Evolutionary conservation across 495 filamentous ascomycete genomes (phyloP).

Genomic region (Talaromyces ruber): DNA sequence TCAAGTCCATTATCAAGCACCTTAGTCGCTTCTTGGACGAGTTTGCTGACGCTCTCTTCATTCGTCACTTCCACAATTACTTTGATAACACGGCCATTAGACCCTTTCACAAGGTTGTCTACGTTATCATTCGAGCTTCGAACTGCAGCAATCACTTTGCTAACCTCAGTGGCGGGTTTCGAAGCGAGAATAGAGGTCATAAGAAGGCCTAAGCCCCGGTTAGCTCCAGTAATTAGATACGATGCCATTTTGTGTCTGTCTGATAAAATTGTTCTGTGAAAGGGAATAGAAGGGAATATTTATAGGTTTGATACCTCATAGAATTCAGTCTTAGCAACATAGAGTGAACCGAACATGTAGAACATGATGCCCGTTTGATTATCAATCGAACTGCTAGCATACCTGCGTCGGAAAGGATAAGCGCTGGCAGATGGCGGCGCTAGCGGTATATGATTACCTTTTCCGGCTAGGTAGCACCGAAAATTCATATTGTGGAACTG

Average conservation of each 20-base stretch:
- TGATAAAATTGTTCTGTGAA: no score
- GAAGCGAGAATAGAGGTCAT: constrained; percentile 18
- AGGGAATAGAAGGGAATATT: no score
- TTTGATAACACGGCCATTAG: constrained; percentile 6
- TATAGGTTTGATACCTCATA: no score
- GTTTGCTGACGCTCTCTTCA: not conserved
- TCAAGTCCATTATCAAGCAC: constrained; percentile 25
- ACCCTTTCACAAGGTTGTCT: constrained; percentile 14
- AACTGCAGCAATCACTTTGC: constrained; percentile 20
- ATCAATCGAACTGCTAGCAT: no score
- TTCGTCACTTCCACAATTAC: not conserved
- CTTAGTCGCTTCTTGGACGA: constrained; percentile 13
- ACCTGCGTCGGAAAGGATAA: no score
- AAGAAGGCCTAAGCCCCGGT: constrained; percentile 29
- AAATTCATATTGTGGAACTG: no score
- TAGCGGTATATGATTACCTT: no score
- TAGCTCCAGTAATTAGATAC: constrained; percentile 31
- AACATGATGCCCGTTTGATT: no score
- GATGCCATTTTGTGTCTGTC: constrained; percentile 17
- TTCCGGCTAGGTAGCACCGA: no score
- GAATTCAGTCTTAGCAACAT: no score
- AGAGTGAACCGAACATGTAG: no score
- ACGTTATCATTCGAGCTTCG: constrained; percentile 17
- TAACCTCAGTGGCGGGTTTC: constrained; percentile 19
- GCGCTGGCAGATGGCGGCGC: no score